Evolutionary conservation across 2,329 filamentous ascomycete species (phyloP), one percentile per base, ranked within the genome.

Genomic region (Penicillium sp.): DNA sequence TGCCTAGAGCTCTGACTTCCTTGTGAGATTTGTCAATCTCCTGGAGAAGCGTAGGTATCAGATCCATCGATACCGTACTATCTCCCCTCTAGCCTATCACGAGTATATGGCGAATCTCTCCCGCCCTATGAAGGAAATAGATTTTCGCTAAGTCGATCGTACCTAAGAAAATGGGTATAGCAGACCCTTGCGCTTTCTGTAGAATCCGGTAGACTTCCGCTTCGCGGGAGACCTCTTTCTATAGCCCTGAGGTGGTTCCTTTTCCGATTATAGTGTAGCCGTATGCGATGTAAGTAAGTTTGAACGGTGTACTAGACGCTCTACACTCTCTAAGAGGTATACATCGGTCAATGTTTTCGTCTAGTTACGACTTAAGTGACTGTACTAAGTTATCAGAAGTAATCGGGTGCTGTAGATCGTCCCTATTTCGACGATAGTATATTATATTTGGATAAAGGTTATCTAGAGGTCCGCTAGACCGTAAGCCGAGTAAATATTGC

Each of bases 251-350:
- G 1, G 35, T 66, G 1, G 63, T 67, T 18, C 61, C 62, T 52
- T 68, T 68, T 12, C 61, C 64, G 35, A 67, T 28, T 4, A 60
- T 42, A 5, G 53, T 61, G 36, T 62, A 64, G 5, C 63, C 58
- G 43, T 63, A 60, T 41, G 26, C 12, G 6, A 34, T 27, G 45
- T 50, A 63, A 11, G 58, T 58, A 25, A 66, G 44, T 46, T 64
- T 66, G 48, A 66, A 65, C 5, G 56, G 57, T 3, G 56, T 57
- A 4, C 63, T 60, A n/a, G 49, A 63, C 28, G 57, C 9, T 5
- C 63, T 59, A 45, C 55, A 60, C 4, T 8, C 8, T 8, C 61
- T 51, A 12, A 62, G 40, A 11, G 61, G 59, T 0, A 48, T 60
- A 40, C 56, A 63, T 34, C 53, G 50, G 38, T 62, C 55, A 32